Evolutionary conservation across 495 filamentous ascomycete species (phyloP).

Genomic region (Penicillium simplicissimum): DNA sequence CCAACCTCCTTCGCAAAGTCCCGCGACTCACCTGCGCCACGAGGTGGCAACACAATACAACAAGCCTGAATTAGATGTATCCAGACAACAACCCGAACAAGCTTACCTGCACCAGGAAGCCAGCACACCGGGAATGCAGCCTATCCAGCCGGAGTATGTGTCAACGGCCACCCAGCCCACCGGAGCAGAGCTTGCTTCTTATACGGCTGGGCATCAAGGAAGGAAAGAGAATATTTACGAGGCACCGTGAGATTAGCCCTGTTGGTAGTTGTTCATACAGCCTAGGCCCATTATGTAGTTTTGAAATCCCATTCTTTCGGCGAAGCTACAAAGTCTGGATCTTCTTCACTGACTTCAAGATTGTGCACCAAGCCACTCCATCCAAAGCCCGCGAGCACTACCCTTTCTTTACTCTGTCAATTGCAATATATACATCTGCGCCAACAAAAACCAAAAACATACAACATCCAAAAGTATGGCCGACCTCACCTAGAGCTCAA

Average conservation of each 20-base stretch:
- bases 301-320: not conserved
- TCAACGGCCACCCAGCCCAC: not conserved
- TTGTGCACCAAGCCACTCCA: too few relatives aligned
- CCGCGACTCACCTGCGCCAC: not conserved
- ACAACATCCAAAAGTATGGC: too few relatives aligned
- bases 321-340: not conserved
- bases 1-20: not conserved
- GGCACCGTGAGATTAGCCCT: not conserved
- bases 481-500: too few relatives aligned
- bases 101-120: not conserved
- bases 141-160: not conserved
- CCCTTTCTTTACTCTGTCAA: too few relatives aligned
- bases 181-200: not conserved
- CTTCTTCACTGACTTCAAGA: too few relatives aligned
- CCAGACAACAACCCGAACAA: not conserved
- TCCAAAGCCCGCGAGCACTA: too few relatives aligned
- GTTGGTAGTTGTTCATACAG: not conserved
- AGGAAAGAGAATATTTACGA: not conserved
- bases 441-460: too few relatives aligned
- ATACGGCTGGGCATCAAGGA: not conserved
- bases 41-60: not conserved
- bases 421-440: too few relatives aligned
- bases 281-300: not conserved
- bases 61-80: not conserved
- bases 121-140: not conserved